Conservation (phyloP, 1,139 yeast genomes). For the Suhomyces bokatorum region DNA sequence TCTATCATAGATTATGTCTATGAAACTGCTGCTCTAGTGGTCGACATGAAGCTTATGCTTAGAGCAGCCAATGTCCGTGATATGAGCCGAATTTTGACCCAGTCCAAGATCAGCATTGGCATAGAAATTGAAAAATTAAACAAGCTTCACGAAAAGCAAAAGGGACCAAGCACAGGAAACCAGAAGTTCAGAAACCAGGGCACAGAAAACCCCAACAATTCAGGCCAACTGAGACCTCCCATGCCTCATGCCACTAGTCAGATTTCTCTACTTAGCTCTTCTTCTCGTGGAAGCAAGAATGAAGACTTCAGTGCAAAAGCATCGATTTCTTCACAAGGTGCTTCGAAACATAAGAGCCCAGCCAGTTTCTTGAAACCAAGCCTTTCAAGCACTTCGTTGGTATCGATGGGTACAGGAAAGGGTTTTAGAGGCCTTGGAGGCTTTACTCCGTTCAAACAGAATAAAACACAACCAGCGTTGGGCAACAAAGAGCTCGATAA, state of each 20-base stretch:
- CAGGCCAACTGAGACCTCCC: conserved; percentile 1
- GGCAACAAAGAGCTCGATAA: conserved; percentile 34
- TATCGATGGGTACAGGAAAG: conserved; percentile 4
- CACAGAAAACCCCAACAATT: no score
- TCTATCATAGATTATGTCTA: conserved; percentile 56
- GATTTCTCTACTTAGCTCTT: conserved; percentile 1
- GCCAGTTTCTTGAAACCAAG: conserved; percentile 8
- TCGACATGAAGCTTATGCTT: conserved; percentile 64
- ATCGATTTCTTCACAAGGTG: conserved; percentile 4
- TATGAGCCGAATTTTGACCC: conserved; percentile 47
- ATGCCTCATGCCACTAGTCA: conserved; percentile 1
- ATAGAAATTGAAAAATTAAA: conserved; percentile 22
- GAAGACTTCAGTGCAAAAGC: conserved; percentile 4
- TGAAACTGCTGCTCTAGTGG: conserved; percentile 59
- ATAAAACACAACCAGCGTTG: conserved; percentile 22
- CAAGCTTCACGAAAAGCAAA: conserved; percentile 5
- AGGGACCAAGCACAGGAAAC: conserved; percentile 12
- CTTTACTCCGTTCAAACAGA: conserved; percentile 33
- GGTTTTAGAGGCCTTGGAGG: conserved; percentile 29
- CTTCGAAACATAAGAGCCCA: background rate
- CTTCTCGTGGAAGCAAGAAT: background rate
- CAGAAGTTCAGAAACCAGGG: background rate
- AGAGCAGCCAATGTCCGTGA: conserved; percentile 63
- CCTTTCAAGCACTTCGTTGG: conserved; percentile 11
- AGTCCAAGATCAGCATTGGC: conserved; percentile 34